Conservation (phyloP, 306 rosid genomes). For the Dalbergia cochinchinensis region DNA sequence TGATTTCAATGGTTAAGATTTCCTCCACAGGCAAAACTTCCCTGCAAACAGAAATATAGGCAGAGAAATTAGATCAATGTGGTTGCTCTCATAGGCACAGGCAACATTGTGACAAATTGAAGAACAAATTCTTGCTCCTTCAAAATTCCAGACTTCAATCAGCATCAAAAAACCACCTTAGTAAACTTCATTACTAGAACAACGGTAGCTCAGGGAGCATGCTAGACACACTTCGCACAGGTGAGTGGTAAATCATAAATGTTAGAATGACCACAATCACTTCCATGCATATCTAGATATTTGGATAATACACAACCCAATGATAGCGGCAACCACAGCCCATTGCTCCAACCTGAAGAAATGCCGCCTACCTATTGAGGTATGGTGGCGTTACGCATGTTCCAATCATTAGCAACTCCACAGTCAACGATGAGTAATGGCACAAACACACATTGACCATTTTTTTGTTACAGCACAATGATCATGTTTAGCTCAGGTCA, state of each 20-base stretch:
- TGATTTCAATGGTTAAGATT: constrained; percentile 79
- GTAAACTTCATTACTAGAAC: neutral
- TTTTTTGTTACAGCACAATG: neutral
- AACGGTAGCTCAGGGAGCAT: neutral
- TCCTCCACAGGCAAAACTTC: constrained; percentile 77
- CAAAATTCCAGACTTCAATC: neutral
- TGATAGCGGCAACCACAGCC: constrained; percentile 14
- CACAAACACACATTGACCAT: constrained; percentile 16
- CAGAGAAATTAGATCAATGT: constrained; percentile 18
- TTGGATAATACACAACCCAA: neutral
- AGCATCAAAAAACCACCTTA: neutral
- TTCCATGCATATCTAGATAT: neutral
- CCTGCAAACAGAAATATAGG: constrained; percentile 51
- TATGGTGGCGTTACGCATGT: neutral
- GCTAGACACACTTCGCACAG: neutral
- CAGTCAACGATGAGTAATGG: constrained; percentile 12
- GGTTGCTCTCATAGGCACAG: neutral
- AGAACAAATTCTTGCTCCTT: constrained; percentile 1
- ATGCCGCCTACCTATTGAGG: neutral
- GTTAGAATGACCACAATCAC: neutral
- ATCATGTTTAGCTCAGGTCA: neutral
- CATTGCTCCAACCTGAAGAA: neutral
- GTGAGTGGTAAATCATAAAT: constrained; percentile 13
- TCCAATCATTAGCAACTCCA: constrained; percentile 15
- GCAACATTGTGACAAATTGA: neutral